Percentiles rank a stretch among this genome's conserved stretches.
Conservation (phyloP, 2,329 filamentous ascomycete species). For the Cladobotryum protrusum region DNA sequence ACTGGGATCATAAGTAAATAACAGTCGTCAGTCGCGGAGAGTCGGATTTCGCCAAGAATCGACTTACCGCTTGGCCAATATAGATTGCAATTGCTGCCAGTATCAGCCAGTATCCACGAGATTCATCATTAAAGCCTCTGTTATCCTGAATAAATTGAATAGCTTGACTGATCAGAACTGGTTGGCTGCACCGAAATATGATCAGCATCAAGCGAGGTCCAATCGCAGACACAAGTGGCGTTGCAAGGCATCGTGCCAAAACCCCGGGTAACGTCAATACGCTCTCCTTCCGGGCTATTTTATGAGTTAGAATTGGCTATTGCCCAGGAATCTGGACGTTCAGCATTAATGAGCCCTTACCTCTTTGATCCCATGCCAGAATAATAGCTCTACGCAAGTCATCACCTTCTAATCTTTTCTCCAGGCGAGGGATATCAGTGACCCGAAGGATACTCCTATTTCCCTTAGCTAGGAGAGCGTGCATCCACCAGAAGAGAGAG, state of each 20-base stretch:
- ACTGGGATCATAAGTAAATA: constrained; percentile 14
- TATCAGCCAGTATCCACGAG: constrained; percentile 25
- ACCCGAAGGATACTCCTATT: constrained; percentile 5
- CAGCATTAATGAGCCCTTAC: not conserved
- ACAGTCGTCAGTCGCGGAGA: too few species aligned
- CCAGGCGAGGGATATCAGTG: constrained; percentile 3
- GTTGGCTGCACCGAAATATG: constrained; percentile 35
- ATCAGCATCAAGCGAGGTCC: constrained; percentile 32
- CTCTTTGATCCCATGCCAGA: constrained; percentile 1
- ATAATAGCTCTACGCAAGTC: not conserved
- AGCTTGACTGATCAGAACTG: constrained; percentile 31
- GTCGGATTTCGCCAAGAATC: not conserved
- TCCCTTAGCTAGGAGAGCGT: constrained; percentile 2
- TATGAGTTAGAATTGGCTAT: not conserved
- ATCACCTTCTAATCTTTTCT: not conserved
- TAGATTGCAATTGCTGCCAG: constrained; percentile 29
- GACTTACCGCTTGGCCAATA: constrained; percentile 29
- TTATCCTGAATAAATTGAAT: constrained; percentile 31
- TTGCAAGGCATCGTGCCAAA: constrained; percentile 2
- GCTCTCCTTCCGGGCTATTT: constrained; percentile 1
- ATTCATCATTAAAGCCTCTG: constrained; percentile 8
- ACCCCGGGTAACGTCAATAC: constrained; percentile 5
- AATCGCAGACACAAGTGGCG: constrained; percentile 24
- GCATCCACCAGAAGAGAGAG: constrained; percentile 11
- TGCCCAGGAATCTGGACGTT: too few species aligned